These are phyloP conservation scores for Talaromyces trachyspermus DNA, from an alignment of 495 filamentous ascomycete genomes.

Conservation along the genomic window DNA sequence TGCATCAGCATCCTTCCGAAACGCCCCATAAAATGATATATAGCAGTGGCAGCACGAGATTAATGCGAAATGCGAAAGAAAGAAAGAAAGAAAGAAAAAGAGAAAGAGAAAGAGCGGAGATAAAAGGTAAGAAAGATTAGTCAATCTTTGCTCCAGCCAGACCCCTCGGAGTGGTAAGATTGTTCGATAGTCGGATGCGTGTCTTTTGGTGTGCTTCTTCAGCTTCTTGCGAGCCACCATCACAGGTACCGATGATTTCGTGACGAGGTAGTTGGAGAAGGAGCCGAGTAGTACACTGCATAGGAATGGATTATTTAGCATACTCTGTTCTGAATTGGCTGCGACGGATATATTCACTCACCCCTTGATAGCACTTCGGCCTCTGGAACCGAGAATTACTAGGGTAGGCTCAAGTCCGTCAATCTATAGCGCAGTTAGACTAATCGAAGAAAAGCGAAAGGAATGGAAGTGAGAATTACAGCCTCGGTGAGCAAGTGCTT, in stretches of 20 bases:
- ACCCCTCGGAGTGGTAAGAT: conserved; percentile 56
- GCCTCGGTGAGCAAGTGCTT: conserved; percentile 80
- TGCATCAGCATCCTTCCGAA: too few relatives aligned
- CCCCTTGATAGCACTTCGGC: conserved; percentile 88
- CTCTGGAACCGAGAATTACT: conserved; percentile 84
- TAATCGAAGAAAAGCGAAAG: conserved; percentile 12
- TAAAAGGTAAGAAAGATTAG: conserved; percentile 22
- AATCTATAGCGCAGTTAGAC: conserved; percentile 46
- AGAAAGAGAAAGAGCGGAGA: background rate
- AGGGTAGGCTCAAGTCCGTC: conserved; percentile 87
- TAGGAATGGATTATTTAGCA: conserved; percentile 8
- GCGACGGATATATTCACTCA: conserved; percentile 35
- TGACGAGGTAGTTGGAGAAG: conserved; percentile 94
- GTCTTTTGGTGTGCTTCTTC: conserved; percentile 62
- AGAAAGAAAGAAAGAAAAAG: background rate
- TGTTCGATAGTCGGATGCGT: conserved; percentile 61
- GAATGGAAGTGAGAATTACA: conserved; percentile 24
- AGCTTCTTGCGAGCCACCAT: conserved; percentile 84
- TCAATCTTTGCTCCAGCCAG: conserved; percentile 61
- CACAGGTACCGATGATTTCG: conserved; percentile 91
- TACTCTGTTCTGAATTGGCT: too few relatives aligned
- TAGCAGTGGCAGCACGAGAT: too few relatives aligned
- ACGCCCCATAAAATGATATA: too few relatives aligned
- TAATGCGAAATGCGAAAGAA: too few relatives aligned
- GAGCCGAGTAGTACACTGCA: conserved; percentile 81